Evolutionary conservation across 495 filamentous ascomycete genomes (phyloP).

Genomic region (Penicillium odoratum): DNA sequence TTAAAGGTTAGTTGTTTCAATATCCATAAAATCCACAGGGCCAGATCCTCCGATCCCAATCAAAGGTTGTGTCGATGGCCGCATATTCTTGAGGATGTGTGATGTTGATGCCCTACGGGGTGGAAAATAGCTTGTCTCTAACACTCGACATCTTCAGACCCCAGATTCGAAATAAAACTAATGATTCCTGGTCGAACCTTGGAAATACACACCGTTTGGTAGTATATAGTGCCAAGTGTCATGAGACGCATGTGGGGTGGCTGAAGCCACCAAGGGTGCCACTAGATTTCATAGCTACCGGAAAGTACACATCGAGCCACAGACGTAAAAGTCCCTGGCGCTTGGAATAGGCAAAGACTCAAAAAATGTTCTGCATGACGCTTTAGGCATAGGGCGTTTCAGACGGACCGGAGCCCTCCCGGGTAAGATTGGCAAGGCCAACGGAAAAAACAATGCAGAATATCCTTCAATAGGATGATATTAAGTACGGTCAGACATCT

Average conservation of each 20-base stretch:
- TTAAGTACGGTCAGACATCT: not conserved
- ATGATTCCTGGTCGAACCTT: too few species aligned
- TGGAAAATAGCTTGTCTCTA: too few species aligned
- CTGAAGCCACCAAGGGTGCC: constrained; percentile 11
- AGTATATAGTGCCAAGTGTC: constrained; percentile 7
- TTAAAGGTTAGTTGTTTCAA: constrained; percentile 17
- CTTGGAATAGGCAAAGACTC: not conserved
- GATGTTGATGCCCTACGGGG: not conserved
- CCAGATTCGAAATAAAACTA: not conserved
- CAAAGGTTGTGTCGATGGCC: not conserved
- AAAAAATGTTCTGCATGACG: constrained; percentile 9
- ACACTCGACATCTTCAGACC: too few species aligned
- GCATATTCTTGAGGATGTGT: not conserved
- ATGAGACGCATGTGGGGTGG: constrained; percentile 16
- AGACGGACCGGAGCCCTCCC: constrained; percentile 17
- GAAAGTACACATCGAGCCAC: constrained; percentile 8
- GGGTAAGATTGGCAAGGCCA: constrained; percentile 9
- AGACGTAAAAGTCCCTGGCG: not conserved
- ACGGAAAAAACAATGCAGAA: constrained; percentile 8
- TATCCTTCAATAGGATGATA: constrained; percentile 20
- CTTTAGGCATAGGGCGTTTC: constrained; percentile 24
- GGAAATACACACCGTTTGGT: not conserved
- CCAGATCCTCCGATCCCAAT: not conserved
- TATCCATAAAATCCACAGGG: not conserved
- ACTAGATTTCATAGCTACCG: constrained; percentile 8